phyloP scores from a whole-genome alignment of 2,329 filamentous ascomycete species.

The Aspergillus ruber region DNA sequence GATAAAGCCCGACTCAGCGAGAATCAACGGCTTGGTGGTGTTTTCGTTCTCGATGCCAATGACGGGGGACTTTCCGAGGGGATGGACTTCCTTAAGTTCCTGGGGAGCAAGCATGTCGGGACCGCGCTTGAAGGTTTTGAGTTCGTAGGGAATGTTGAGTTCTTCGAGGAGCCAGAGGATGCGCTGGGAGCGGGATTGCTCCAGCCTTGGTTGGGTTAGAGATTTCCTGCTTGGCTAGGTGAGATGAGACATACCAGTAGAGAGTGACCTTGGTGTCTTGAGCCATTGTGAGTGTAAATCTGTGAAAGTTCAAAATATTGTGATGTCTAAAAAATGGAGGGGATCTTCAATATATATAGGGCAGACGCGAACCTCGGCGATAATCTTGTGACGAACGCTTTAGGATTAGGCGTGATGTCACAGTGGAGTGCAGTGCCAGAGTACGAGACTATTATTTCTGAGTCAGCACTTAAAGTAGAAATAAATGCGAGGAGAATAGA shows the following conservation, averaged over 20 bases:
- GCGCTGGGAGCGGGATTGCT: constrained; percentile 73
- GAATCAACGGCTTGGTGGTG: constrained; percentile 47
- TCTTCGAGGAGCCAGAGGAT: constrained; percentile 83
- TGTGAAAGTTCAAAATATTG: neutral
- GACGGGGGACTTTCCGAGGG: constrained; percentile 80
- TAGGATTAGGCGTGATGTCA: neutral
- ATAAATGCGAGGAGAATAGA: too few relatives aligned
- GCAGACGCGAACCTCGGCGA: neutral
- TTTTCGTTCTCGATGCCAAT: constrained; percentile 55
- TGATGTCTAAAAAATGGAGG: neutral
- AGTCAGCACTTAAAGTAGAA: too few relatives aligned
- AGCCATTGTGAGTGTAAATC: neutral
- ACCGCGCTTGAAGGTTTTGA: constrained; percentile 70
- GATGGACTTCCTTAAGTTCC: constrained; percentile 70
- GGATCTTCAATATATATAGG: neutral
- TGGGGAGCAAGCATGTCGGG: constrained; percentile 63
- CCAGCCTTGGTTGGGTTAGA: constrained; percentile 54
- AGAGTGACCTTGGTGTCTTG: constrained; percentile 52
- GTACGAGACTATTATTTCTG: too few relatives aligned
- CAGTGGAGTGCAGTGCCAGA: too few relatives aligned
- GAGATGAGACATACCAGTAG: constrained; percentile 49
- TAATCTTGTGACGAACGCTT: neutral
- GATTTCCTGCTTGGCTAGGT: neutral
- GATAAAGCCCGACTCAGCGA: constrained; percentile 79
- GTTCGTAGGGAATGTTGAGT: constrained; percentile 68